Evolutionary conservation across 139 green algal genomes (phyloP).

Genomic region (Edaphochlamys debaryana): DNA sequence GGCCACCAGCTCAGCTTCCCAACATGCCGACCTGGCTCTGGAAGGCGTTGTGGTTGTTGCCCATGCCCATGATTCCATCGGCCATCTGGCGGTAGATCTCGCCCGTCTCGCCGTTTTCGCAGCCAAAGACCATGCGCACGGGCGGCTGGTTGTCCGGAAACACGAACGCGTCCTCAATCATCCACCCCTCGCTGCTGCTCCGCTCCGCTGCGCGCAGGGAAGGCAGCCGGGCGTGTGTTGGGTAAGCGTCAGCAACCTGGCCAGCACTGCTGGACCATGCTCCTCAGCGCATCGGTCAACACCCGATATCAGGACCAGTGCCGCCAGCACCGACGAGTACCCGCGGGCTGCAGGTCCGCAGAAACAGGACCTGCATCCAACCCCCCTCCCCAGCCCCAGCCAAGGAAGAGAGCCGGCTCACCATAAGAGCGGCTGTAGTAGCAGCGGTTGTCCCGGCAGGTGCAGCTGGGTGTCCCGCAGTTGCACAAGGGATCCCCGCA

Average conservation of each 20-base stretch:
- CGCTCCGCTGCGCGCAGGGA: constrained; percentile 65
- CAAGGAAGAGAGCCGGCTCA: too few species aligned
- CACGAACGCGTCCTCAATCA: constrained; percentile 75
- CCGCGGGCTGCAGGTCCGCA: too few species aligned
- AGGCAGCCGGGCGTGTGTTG: background rate
- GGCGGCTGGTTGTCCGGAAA: constrained; percentile 53
- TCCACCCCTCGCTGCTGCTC: constrained; percentile 82
- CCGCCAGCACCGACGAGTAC: too few species aligned
- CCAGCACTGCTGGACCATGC: background rate
- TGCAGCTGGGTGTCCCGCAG: constrained; percentile 78
- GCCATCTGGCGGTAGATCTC: constrained; percentile 91
- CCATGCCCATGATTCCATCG: constrained; percentile 94
- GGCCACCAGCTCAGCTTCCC: too few species aligned
- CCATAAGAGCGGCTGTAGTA: constrained; percentile 87
- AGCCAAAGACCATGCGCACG: constrained; percentile 65
- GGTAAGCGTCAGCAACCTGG: background rate
- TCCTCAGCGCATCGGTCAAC: too few species aligned
- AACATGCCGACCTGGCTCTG: constrained; percentile 74
- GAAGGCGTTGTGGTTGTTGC: constrained; percentile 81
- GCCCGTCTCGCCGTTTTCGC: constrained; percentile 88
- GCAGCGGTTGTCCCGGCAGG: constrained; percentile 72
- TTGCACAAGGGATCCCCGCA: constrained; percentile 74
- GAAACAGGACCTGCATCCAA: too few species aligned
- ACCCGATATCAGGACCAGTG: too few species aligned
- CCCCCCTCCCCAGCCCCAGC: too few species aligned